Base-by-base conservation (phyloP, 1,284 basidiomycete genomes). In the Paramarasmius palmivorus region DNA sequence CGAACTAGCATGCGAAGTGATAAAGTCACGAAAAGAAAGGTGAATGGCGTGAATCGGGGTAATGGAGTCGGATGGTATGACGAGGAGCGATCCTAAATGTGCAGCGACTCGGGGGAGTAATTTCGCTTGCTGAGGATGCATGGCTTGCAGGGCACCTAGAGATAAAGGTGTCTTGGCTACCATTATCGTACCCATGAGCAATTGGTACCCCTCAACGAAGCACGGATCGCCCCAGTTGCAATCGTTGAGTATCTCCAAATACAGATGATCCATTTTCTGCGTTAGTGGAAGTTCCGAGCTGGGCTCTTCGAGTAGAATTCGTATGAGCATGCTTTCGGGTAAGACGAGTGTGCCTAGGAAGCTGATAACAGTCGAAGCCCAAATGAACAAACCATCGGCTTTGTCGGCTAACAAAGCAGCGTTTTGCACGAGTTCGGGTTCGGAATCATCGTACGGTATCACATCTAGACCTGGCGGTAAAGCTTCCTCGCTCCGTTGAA, bases 341-440 rank as follows among this genome's bases (percentile, higher is more conserved):
- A 36, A 44, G 32, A 50, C 12, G 39, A 54, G 19, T 3, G 39
- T 17, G 12, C 23, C 12, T 3, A 67, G 42, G 45, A 61, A 62
- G 22, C 60, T 53, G 34, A 45, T 57, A 2, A 61, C 54, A 4
- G 60, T 63, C 2, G 57, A 57, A 20, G 58, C 60, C 64, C 64
- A 64, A 12, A 63, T 50, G 53, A 66, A 64, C 5, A 63, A 47
- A 6, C 65, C 65, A 12, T 53, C 62, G 17, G 64, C 57, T 35
- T 48, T 54, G 15, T 45, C 23, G 14, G 44, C 50, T n/a, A 53
- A 19, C 14, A n/a, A n/a, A 8, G 25, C 19, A 19, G 44, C 44
- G 19, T 46, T 46, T 7, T 15, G 10, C n/a, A 15, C 44, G 9
- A 22, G 17, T 17, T 5, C 22, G 17, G 19, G 23, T 9, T 19